Base-by-base conservation (phyloP, 2,329 filamentous ascomycete species). In the Aspergillus candidus region DNA sequence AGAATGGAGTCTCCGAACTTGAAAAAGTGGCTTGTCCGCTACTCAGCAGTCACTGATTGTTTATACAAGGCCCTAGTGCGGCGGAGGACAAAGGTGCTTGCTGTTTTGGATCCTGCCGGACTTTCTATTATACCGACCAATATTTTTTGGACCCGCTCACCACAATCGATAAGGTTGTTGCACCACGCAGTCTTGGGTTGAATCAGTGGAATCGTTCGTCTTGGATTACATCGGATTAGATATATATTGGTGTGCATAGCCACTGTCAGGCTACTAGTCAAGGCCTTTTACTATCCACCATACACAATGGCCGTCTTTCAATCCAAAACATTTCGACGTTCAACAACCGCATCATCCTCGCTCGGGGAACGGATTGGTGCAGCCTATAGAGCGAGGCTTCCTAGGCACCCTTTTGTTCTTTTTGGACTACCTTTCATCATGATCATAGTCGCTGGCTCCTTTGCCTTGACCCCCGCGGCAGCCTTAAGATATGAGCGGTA, bases 401-500 rank as follows among this genome's bases (percentile, higher is more conserved):
- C 80, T 46, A 83, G 78, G 60, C 88, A 86, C 58, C 94, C 93
- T 1, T 98, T 98, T 66, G 72, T 89, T 22, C 80, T 95, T 51
- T 98, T 98, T 64, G 94, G 94, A 2, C 76, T 98, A 4, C 94
- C 93, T 1, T 98, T 98, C 68, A 79, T 98, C 54, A 72, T 80
- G 44, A 83, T 94, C 46, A 95, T 98, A 61, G 80, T 98, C 18
- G 88, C 84, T 2, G 91, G 89, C 1, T 94, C 88, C 3, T 98
- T 98, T 68, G 86, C 94, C 57, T 78, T 98, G 38, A 97, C 93
- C 0, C 93, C 91, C 1, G 93, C 91, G 4, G 91, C 94, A 15
- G 93, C 94, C 11, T 75, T 98, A 38, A 80, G 94, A 46, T 98
- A 97, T 69, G 93, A 98, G 71, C 82, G 86, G 50, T 83, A 96